A percentile compares a stretch with the other conserved stretches of the same genome.
Evolutionary conservation across 352 stramenopile genomes (phyloP).

Genomic region (Pythium sp.): DNA sequence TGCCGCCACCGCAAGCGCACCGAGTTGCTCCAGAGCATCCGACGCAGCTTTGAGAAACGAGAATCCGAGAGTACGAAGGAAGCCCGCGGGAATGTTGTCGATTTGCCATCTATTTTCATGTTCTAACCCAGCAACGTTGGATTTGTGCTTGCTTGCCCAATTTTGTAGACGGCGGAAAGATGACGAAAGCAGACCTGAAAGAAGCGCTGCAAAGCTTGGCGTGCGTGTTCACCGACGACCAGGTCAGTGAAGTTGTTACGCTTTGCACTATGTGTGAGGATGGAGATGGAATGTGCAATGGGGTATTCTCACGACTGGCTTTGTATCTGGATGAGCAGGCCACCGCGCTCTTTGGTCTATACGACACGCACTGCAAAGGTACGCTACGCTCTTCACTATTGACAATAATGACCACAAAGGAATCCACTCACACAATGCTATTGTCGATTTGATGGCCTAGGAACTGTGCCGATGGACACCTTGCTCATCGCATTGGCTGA

Average conservation of each 20-base stretch:
- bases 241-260: constrained; percentile 24
- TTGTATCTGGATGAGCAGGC: constrained; percentile 19
- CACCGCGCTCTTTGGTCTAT: constrained; percentile 44
- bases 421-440: background rate
- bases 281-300: background rate
- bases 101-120: background rate
- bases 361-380: constrained; percentile 43
- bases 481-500: constrained; percentile 27
- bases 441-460: constrained; percentile 14
- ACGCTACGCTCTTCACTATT: constrained; percentile 21
- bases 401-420: background rate
- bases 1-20: constrained; percentile 44
- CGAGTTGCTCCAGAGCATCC: constrained; percentile 45
- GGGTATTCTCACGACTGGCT: background rate
- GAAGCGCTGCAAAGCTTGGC: constrained; percentile 44
- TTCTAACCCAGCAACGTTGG: background rate
- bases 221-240: constrained; percentile 59
- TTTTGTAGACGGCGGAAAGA: constrained; percentile 33
- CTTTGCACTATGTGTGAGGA: background rate
- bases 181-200: constrained; percentile 53
- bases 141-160: background rate
- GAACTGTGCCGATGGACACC: constrained; percentile 34
- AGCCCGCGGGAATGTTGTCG: background rate
- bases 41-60: constrained; percentile 59
- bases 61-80: constrained; percentile 35